Percentiles rank a stretch among this genome's conserved stretches.
phyloP scores from a whole-genome alignment of 305 asterid species.

The Fraxinus latifolia region DNA sequence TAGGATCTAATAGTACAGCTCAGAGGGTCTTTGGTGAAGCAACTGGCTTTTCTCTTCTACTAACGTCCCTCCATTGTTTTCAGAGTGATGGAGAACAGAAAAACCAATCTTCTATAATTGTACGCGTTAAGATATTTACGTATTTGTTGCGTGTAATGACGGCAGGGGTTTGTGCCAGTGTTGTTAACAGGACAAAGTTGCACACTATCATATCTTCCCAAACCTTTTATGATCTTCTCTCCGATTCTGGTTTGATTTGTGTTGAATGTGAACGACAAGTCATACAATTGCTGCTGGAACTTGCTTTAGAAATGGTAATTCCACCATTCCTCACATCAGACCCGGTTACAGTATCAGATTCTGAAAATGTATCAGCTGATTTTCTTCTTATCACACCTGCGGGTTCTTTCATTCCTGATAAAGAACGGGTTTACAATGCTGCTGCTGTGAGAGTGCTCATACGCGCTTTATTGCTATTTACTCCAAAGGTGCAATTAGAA shows the following conservation, averaged over 20 bases:
- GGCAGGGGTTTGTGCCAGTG: constrained; percentile 74
- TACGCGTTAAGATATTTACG: constrained; percentile 61
- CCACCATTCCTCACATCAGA: constrained; percentile 80
- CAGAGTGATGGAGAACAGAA: constrained; percentile 60
- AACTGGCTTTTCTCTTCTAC: constrained; percentile 90
- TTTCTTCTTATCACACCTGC: constrained; percentile 63
- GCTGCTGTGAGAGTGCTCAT: constrained; percentile 84
- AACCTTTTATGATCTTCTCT: constrained; percentile 81
- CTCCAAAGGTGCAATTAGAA: constrained; percentile 94
- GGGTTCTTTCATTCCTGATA: constrained; percentile 68
- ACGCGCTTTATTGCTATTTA: constrained; percentile 76
- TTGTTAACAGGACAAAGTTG: constrained; percentile 77
- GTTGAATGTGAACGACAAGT: constrained; percentile 93
- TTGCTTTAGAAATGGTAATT: constrained; percentile 82
- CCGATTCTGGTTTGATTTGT: constrained; percentile 82
- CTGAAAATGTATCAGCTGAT: constrained; percentile 53
- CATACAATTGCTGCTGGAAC: constrained; percentile 83
- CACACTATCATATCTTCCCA: constrained; percentile 67
- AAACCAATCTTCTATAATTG: constrained; percentile 39
- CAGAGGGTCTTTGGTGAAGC: constrained; percentile 99
- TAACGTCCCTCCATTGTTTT: constrained; percentile 84
- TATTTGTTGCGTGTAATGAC: constrained; percentile 85
- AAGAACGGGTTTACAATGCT: constrained; percentile 84
- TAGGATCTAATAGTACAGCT: constrained; percentile 75
- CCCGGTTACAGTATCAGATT: constrained; percentile 39